Conservation (phyloP, 2,329 filamentous ascomycete species). For the Botrytis medusae region DNA sequence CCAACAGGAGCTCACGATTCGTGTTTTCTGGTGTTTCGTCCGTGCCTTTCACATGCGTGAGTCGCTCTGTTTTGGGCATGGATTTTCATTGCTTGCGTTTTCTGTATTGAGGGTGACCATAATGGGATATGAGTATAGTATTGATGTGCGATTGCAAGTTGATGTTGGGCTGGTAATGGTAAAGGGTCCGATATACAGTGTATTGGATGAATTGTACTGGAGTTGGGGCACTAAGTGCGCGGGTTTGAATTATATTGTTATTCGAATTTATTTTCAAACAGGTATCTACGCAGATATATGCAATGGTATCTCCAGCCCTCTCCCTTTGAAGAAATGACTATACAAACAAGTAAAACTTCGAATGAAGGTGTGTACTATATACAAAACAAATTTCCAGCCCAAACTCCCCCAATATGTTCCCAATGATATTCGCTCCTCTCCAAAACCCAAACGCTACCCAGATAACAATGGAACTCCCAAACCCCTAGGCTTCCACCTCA, state of each 20-base stretch:
- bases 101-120: background rate
- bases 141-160: background rate
- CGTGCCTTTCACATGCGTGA: background rate
- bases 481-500: conserved; percentile 11
- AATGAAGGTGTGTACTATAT: background rate
- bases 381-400: background rate
- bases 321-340: too few relatives aligned
- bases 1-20: background rate
- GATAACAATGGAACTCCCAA: conserved; percentile 17
- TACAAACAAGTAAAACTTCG: background rate
- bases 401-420: background rate
- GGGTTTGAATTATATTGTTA: background rate
- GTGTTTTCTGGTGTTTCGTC: background rate
- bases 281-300: background rate
- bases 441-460: background rate
- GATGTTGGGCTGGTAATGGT: background rate
- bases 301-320: background rate
- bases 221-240: background rate
- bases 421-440: background rate
- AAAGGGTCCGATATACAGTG: background rate
- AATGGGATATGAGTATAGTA: background rate
- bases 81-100: background rate
- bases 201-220: background rate
- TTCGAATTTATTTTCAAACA: background rate
- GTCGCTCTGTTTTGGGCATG: background rate